Evolutionary conservation across 257 asterid genomes (phyloP), one percentile per base, ranked within the genome.

Genomic region (Nicotiana otophora): DNA sequence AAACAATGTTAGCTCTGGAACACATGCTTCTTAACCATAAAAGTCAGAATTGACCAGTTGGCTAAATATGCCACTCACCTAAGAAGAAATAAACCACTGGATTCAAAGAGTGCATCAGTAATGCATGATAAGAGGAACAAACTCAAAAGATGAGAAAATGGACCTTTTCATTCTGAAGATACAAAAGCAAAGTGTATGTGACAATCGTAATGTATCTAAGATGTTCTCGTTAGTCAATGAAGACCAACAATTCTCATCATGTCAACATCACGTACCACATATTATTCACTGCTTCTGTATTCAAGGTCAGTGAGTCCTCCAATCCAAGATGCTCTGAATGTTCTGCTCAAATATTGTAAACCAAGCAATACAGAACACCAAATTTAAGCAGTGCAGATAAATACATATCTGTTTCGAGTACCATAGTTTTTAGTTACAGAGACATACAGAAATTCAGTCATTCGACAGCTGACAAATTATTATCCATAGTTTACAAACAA

Each of bases 261-360:
- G 62, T 26, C 42, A 51, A 26, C 26, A 51, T 23, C 14, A 74
- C 79, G 23, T 14, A 48, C 4, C 0, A 10, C 61, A 70, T 42
- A 48, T 4, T 14, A 23, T 46, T 72, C 39, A 72, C 61, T 46
- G 61, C 80, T 74, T 74, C 28, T 48, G 62, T 23, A 72, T 46
- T 72, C 79, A 72, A 72, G 1, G 4, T n/a, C 39, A 48, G 61
- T 46, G 14, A 48, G 61, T 48, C 62, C 62, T 46, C 23, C 2
- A 8, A 48, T 72, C 61, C 26, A 48, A 48, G 42, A 74, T 74
- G 80, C 36, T 51, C 4, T 48, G 62, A 15, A 7, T 28, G 12
- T 48, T 75, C 42, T 51, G 80, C 80, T 75, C 80, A 75, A 51
- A 51, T 23, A 74, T 26, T 58, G 26, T 74, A 74, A 26, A 74